Conservation (phyloP, 495 filamentous ascomycete genomes). For the Aspergillus bridgeri region DNA sequence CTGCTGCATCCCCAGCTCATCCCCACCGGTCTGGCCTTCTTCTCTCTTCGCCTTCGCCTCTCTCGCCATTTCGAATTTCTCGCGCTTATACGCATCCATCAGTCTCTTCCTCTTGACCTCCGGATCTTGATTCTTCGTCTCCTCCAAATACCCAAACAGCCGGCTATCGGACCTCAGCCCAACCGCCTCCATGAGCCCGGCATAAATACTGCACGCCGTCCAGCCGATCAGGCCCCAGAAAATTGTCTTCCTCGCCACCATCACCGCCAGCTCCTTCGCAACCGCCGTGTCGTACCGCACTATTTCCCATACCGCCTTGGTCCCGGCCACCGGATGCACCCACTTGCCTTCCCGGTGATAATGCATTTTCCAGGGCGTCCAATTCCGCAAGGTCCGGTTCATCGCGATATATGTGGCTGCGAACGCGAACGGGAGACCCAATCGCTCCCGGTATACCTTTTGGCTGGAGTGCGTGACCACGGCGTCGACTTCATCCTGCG, state of each 20-base stretch:
- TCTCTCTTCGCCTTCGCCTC: neutral
- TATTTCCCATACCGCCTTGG: neutral
- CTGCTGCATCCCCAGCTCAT: neutral
- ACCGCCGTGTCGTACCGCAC: neutral
- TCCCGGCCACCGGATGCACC: neutral
- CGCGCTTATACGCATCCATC: slow-evolving; percentile 7
- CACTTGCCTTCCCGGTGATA: neutral
- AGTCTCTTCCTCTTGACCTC: slow-evolving; percentile 24
- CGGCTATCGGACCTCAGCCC: slow-evolving; percentile 25
- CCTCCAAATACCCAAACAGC: slow-evolving; percentile 21
- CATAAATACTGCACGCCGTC: slow-evolving; percentile 9
- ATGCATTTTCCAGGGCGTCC: neutral
- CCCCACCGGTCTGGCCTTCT: neutral
- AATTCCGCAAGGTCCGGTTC: neutral
- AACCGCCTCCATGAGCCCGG: slow-evolving; percentile 13
- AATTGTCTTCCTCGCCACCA: neutral
- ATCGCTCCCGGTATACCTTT: slow-evolving; percentile 18
- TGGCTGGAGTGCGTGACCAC: slow-evolving; percentile 22
- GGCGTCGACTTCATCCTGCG: slow-evolving; percentile 38
- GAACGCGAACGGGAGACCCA: slow-evolving; percentile 20
- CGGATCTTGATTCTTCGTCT: slow-evolving; percentile 16
- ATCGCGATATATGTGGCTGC: neutral
- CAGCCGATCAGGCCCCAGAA: slow-evolving; percentile 14
- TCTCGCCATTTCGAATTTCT: slow-evolving; percentile 13
- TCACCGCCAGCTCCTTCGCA: neutral